Evolutionary conservation across 192 early-diverging fungal species (phyloP).

Genomic region (Coemansia sp.): DNA sequence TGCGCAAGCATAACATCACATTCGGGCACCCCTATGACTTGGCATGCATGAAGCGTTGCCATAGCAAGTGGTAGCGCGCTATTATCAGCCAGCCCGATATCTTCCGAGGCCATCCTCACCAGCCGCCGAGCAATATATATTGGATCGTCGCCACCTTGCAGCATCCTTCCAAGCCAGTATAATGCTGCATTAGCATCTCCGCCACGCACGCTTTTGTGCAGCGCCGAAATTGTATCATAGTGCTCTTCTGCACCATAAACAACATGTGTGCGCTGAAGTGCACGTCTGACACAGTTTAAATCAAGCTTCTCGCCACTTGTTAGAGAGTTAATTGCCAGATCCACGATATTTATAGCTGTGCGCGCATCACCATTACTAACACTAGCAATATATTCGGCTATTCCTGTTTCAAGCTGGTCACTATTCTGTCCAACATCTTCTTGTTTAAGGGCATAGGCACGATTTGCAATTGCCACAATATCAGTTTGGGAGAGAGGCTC

Average conservation of each 20-base stretch:
- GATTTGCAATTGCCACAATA: constrained; percentile 61
- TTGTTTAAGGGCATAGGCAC: constrained; percentile 59
- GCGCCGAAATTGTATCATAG: constrained; percentile 85
- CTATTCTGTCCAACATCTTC: constrained; percentile 25
- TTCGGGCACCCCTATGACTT: constrained; percentile 89
- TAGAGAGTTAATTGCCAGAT: constrained; percentile 39
- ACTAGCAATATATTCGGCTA: constrained; percentile 54
- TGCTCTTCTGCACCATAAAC: constrained; percentile 87
- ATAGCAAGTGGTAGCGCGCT: constrained; percentile 71
- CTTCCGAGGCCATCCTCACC: constrained; percentile 81
- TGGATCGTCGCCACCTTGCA: constrained; percentile 87
- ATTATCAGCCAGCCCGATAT: constrained; percentile 85
- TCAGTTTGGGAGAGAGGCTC: constrained; percentile 61
- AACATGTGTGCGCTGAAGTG: constrained; percentile 79
- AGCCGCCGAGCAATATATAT: constrained; percentile 81
- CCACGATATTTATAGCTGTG: constrained; percentile 30
- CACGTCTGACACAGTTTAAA: constrained; percentile 60
- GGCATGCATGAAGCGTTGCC: constrained; percentile 78
- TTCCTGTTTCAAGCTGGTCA: constrained; percentile 35
- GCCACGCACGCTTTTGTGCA: constrained; percentile 89
- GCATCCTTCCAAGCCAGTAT: constrained; percentile 91
- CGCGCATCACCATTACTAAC: constrained; percentile 77
- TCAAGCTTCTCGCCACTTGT: constrained; percentile 25
- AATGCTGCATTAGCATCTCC: constrained; percentile 74
- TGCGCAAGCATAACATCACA: constrained; percentile 85